Percentiles rank a stretch among this genome's conserved stretches.
phyloP scores from a whole-genome alignment of 257 asterid genomes.

The Mentha longifolia region DNA sequence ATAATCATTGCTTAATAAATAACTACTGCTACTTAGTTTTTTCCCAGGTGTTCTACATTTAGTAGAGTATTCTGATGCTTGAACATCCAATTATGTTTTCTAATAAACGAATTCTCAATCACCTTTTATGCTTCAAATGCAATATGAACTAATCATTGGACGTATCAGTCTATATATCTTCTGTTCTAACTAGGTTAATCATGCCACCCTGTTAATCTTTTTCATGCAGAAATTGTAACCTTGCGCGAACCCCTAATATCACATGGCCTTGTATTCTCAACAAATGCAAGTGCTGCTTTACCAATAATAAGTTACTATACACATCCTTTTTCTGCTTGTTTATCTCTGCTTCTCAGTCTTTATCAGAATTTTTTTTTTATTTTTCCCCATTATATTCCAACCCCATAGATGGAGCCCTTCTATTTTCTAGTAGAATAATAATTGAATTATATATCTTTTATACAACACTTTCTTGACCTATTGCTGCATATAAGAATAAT shows the following conservation, averaged over 20 bases:
- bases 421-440: neutral
- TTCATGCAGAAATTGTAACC: neutral
- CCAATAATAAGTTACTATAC: neutral
- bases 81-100: neutral
- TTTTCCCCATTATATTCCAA: neutral
- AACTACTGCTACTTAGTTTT: neutral
- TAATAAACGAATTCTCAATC: neutral
- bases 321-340: neutral
- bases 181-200: neutral
- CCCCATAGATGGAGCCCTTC: neutral
- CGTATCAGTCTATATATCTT: neutral
- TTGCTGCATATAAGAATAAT: neutral
- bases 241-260: slow-evolving; percentile 10
- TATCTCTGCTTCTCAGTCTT: neutral
- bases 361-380: neutral
- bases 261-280: slow-evolving; percentile 6
- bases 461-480: neutral
- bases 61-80: neutral
- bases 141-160: neutral
- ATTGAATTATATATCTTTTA: neutral
- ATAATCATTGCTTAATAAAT: neutral
- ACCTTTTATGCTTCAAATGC: neutral
- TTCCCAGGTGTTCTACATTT: neutral
- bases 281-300: slow-evolving; percentile 5
- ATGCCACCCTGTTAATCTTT: neutral